Base-by-base conservation (phyloP, 2,329 filamentous ascomycete species). In the Verticillium nonalfalfae region DNA sequence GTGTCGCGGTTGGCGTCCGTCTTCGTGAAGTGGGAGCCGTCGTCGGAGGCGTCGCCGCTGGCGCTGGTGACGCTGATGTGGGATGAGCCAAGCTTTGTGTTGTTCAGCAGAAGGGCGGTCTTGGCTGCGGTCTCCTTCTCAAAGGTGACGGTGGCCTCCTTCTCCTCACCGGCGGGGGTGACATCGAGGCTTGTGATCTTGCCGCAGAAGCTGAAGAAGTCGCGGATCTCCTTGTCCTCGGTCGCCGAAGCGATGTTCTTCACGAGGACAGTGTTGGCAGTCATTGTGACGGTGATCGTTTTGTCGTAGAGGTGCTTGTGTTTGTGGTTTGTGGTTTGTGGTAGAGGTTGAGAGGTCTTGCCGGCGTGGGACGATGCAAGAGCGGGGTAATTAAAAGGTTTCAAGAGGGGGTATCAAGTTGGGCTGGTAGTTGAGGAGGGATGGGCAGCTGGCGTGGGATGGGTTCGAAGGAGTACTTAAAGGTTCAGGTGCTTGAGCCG, bases 151-250 rank as follows among this genome's bases (percentile, higher is more conserved):
- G 89, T 90, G 62, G 95, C 95, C 58, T 88, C 88, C 79, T 97
- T 92, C 67, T 85, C 81, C 67, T 88, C 84, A 71, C 86, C 86
- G 76, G 77, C 78, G 39, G 87, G 78, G 34, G 87, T 91, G 71
- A 97, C 85, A 62, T 91, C 88, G 74, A 99, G 84, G 69, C 85
- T 84, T 68, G 86, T 88, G 75, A 99, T 96, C 83, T 97, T 98
- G 75, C 95, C 95, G 74, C 86, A 90, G 79, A 98, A 98, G 81
- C 90, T 95, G 83, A 99, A 99, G 84, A 99, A 99, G 74, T 97
- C 93, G 72, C 87, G 87, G 70, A 99, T 88, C 78, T 98, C 93
- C 79, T 93, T 89, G 78, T 99, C 93, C 68, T 85, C 87, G 61
- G 94, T 97, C 74, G 88, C 79, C 65, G 81, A 74, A 68, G 90